Conservation (phyloP, 805 yeast genomes). For the Scheffersomyces stipitis region DNA sequence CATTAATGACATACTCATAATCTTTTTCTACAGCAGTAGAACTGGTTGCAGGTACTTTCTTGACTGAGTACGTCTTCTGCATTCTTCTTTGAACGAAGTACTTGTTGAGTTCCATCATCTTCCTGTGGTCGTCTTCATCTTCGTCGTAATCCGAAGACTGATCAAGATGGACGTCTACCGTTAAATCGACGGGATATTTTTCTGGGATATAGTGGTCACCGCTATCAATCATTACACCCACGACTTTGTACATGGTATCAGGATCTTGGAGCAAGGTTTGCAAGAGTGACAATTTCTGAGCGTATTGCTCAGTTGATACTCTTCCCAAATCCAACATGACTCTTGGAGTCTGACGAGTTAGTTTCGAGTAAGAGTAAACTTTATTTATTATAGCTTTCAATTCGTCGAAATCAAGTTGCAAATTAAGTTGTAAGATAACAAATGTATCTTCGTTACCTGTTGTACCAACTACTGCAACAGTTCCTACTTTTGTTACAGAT, state of each 20-base stretch:
- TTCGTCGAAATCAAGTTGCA: conserved; percentile 11
- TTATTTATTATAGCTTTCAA: conserved; percentile 10
- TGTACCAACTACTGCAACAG: conserved; percentile 50
- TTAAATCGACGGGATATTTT: conserved; percentile 5
- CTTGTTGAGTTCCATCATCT: conserved; percentile 9
- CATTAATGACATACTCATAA: conserved; percentile 21
- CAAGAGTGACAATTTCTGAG: conserved; percentile 10
- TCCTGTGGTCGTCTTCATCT: conserved; percentile 1
- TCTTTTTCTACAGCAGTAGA: conserved; percentile 1
- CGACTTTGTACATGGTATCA: conserved; percentile 15
- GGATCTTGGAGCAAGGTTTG: conserved; percentile 14
- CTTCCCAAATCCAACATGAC: conserved; percentile 31
- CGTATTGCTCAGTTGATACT: conserved; percentile 15
- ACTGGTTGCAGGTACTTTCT: not conserved
- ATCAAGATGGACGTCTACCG: conserved; percentile 5
- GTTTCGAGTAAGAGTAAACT: conserved; percentile 16
- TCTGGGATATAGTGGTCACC: conserved; percentile 34
- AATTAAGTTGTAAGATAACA: conserved; percentile 32
- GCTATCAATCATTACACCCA: conserved; percentile 42
- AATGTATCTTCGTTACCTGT: conserved; percentile 52
- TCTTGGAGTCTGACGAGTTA: conserved; percentile 14
- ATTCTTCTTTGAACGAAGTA: conserved; percentile 15
- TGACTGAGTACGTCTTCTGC: not conserved
- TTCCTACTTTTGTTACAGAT: conserved; percentile 47
- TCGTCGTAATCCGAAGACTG: conserved; percentile 1